A percentile compares a stretch with the other conserved stretches of the same genome.
Conservation (phyloP, 257 asterid species). For the Solanum sejunctum region DNA sequence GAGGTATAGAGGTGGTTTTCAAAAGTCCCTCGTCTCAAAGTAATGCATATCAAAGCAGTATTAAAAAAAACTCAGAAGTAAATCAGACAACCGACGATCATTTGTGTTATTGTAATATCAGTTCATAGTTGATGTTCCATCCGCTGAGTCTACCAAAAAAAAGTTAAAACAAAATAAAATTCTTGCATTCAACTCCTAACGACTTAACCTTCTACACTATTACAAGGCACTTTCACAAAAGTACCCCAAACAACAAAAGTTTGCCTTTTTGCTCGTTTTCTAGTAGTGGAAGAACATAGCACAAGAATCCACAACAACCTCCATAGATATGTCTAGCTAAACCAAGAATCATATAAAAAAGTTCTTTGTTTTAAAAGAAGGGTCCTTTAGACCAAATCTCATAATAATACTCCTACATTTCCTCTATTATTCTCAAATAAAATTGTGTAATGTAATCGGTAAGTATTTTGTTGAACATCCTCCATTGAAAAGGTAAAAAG, state of each 20-base stretch:
- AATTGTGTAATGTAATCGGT: background rate
- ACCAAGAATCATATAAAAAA: background rate
- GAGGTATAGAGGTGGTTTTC: no score
- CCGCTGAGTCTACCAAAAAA: no score
- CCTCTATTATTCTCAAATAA: background rate
- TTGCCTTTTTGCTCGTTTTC: background rate
- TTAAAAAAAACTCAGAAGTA: no score
- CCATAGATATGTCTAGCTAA: background rate
- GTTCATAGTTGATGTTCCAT: no score
- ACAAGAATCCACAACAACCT: background rate
- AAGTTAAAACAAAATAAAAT: no score
- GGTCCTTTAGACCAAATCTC: background rate
- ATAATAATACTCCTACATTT: background rate
- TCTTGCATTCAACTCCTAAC: no score
- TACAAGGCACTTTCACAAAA: no score
- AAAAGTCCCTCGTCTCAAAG: no score
- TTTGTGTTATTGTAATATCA: no score
- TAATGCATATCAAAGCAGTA: no score
- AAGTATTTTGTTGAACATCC: background rate
- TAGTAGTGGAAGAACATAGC: background rate
- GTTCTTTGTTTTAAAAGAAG: background rate
- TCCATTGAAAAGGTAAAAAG: background rate
- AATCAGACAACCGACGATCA: no score
- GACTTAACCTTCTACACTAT: no score
- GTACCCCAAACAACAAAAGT: background rate